A percentile compares a stretch with the other conserved stretches of the same genome.
phyloP scores from a whole-genome alignment of 2,329 filamentous ascomycete species.

The Exutisphaerella laricina region DNA sequence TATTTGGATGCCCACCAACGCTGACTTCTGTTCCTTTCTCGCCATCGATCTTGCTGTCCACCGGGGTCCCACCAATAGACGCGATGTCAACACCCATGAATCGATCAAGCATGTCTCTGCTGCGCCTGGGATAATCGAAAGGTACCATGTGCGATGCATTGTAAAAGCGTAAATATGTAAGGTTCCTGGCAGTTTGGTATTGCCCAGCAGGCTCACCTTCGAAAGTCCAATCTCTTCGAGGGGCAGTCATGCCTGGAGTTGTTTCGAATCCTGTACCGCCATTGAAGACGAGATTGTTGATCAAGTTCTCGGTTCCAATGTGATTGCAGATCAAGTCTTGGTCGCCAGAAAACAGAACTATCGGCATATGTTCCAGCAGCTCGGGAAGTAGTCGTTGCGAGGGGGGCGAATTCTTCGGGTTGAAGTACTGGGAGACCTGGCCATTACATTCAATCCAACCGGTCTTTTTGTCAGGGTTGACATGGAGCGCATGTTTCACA shows the following conservation, averaged over 20 bases:
- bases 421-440: conserved; percentile 68
- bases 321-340: conserved; percentile 98
- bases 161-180: conserved; percentile 93
- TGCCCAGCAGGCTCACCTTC: conserved; percentile 83
- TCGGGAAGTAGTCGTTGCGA: conserved; percentile 70
- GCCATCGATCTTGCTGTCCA: conserved; percentile 76
- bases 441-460: conserved; percentile 92
- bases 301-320: conserved; percentile 83
- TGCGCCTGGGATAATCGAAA: conserved; percentile 81
- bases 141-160: conserved; percentile 98
- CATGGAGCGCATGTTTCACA: conserved; percentile 72
- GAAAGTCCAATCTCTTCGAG: conserved; percentile 90
- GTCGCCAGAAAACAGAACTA: conserved; percentile 87
- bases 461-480: conserved; percentile 72
- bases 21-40: conserved; percentile 74
- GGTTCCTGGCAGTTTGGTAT: conserved; percentile 89
- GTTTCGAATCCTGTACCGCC: conserved; percentile 87
- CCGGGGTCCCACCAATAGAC: conserved; percentile 73
- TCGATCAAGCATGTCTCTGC: conserved; percentile 92
- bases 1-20: conserved; percentile 64
- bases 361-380: conserved; percentile 68
- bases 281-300: conserved; percentile 87
- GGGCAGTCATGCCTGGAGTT: conserved; percentile 80
- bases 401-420: conserved; percentile 63
- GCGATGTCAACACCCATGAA: conserved; percentile 92